Percentiles rank a stretch among this genome's conserved stretches.
phyloP scores from a whole-genome alignment of 371 early-diverging fungal species.

The Nosema muscidifuracis region DNA sequence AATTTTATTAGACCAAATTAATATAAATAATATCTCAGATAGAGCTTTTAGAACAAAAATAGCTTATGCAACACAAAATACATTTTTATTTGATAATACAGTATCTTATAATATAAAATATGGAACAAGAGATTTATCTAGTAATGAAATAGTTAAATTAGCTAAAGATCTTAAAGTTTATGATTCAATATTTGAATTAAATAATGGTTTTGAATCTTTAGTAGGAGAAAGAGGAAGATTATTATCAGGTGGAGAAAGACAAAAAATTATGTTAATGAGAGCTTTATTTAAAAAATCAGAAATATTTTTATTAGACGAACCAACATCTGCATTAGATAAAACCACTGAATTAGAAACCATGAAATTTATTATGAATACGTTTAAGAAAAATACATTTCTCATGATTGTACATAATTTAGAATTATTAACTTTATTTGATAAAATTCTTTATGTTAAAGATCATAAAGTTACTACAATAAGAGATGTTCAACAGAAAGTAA shows the following conservation, averaged over 20 bases:
- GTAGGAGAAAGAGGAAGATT: constrained; percentile 41
- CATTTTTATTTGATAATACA: constrained; percentile 71
- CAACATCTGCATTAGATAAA: constrained; percentile 72
- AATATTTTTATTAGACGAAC: constrained; percentile 77
- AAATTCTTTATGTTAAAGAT: constrained; percentile 30
- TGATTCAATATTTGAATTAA: constrained; percentile 45
- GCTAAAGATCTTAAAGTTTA: constrained; percentile 3
- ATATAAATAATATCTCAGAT: constrained; percentile 69
- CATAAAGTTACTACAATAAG: not conserved
- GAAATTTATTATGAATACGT: constrained; percentile 10
- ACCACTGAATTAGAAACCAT: constrained; percentile 62
- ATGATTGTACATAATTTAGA: constrained; percentile 51
- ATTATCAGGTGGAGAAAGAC: constrained; percentile 57
- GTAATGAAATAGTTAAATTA: constrained; percentile 23
- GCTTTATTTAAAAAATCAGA: constrained; percentile 70
- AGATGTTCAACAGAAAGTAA: constrained; percentile 3
- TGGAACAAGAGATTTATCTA: constrained; percentile 50
- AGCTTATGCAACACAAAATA: constrained; percentile 76
- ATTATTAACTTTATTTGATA: constrained; percentile 45
- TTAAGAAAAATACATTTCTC: constrained; percentile 33
- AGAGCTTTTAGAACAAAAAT: constrained; percentile 67
- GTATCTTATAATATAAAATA: constrained; percentile 73
- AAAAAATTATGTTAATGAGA: constrained; percentile 72
- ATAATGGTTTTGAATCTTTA: constrained; percentile 66
- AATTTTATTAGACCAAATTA: constrained; percentile 77